A percentile compares a stretch with the other conserved stretches of the same genome.
Conservation (phyloP, 805 yeast genomes). For the Candida glaebosa region DNA sequence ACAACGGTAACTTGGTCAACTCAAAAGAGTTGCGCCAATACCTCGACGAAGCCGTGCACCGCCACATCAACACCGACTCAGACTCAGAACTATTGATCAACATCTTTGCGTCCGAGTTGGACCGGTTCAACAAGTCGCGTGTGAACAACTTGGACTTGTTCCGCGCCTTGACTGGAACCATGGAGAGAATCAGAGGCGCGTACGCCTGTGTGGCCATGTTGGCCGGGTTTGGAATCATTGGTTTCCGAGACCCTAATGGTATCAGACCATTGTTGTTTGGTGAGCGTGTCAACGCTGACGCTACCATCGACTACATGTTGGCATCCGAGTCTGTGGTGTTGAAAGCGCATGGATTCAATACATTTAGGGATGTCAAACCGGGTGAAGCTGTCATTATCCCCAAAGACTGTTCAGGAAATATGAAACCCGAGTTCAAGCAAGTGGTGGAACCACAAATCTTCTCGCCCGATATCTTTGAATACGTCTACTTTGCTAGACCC, state of each 20-base stretch:
- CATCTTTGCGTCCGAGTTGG: constrained; percentile 88
- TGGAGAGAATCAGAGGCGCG: constrained; percentile 85
- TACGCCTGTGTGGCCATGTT: constrained; percentile 93
- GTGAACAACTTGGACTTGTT: constrained; percentile 89
- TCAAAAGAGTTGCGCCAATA: constrained; percentile 70
- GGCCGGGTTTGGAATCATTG: constrained; percentile 94
- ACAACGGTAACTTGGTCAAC: constrained; percentile 94
- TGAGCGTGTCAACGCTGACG: constrained; percentile 66
- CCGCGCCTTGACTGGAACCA: constrained; percentile 80
- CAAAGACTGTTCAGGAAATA: constrained; percentile 48
- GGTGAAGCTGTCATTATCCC: constrained; percentile 97
- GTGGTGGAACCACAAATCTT: constrained; percentile 74
- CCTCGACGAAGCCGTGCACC: constrained; percentile 90
- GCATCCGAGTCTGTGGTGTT: constrained; percentile 94
- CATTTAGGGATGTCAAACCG: constrained; percentile 79
- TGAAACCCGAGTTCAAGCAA: constrained; percentile 79
- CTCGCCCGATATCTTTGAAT: constrained; percentile 95
- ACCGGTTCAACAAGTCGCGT: constrained; percentile 86
- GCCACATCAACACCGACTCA: constrained; percentile 96
- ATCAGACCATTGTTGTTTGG: constrained; percentile 89
- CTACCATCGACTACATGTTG: constrained; percentile 82
- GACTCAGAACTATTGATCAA: constrained; percentile 90
- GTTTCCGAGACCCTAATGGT: constrained; percentile 97
- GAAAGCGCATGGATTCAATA: constrained; percentile 83
- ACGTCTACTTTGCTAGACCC: constrained; percentile 97